Evolutionary conservation across 2,329 filamentous ascomycete genomes (phyloP).

Genomic region (Penicillium frequentans): DNA sequence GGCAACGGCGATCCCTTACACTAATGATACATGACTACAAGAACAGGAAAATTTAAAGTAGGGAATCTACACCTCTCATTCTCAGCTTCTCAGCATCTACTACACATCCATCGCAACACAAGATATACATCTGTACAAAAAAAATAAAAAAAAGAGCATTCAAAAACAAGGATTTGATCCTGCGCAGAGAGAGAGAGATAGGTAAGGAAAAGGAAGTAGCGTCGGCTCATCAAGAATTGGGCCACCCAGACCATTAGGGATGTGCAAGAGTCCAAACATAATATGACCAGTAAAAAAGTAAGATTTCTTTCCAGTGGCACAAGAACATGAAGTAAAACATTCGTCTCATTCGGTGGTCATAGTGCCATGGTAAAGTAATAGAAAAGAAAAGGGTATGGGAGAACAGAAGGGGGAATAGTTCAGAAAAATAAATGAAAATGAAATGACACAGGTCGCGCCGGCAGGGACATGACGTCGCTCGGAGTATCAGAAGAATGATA

Average conservation of each 20-base stretch:
- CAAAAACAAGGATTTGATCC: neutral
- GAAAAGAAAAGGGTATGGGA: constrained; percentile 18
- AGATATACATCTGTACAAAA: constrained; percentile 20
- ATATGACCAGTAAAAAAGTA: constrained; percentile 20
- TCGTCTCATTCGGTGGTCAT: constrained; percentile 23
- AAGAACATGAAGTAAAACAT: constrained; percentile 11
- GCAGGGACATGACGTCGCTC: constrained; percentile 6
- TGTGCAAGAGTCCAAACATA: constrained; percentile 16
- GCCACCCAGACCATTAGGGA: constrained; percentile 22
- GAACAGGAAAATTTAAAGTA: neutral
- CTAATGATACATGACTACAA: neutral
- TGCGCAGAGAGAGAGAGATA: neutral
- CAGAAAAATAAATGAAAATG: constrained; percentile 25
- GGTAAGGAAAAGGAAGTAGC: constrained; percentile 12
- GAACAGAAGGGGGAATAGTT: constrained; percentile 39
- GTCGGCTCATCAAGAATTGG: constrained; percentile 17
- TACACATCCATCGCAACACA: constrained; percentile 2
- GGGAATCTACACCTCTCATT: constrained; percentile 22
- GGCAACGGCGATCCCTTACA: neutral
- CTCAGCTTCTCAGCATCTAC: constrained; percentile 8
- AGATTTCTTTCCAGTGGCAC: constrained; percentile 15
- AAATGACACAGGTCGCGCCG: constrained; percentile 16
- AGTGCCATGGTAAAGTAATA: constrained; percentile 19
- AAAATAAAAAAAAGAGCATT: constrained; percentile 7
- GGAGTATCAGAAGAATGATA: constrained; percentile 24